phyloP scores from a whole-genome alignment of 2,329 filamentous ascomycete species.

The Diatrype stigma region DNA sequence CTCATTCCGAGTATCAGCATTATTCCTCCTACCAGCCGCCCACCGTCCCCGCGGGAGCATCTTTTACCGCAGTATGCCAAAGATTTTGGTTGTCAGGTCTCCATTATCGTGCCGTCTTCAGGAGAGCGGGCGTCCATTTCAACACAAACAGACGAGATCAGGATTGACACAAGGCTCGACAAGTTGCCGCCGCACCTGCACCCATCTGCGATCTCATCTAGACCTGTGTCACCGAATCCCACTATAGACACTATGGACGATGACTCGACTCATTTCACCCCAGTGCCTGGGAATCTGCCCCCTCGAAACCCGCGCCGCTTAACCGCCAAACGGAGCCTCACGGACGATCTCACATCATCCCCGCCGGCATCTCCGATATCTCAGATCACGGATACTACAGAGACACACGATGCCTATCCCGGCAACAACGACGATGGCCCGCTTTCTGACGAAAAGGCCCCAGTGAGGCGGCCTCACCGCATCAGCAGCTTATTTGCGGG shows the following conservation, averaged over 20 bases:
- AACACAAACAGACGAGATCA: constrained; percentile 87
- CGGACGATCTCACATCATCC: constrained; percentile 46
- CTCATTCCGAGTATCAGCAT: constrained; percentile 84
- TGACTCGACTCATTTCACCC: constrained; percentile 42
- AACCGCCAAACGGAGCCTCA: constrained; percentile 39
- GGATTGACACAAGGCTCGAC: constrained; percentile 72
- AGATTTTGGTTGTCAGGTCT: constrained; percentile 78
- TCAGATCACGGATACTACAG: constrained; percentile 25
- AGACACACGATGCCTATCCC: constrained; percentile 63
- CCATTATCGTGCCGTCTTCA: constrained; percentile 37
- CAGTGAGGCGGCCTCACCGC: constrained; percentile 65
- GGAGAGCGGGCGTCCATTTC: constrained; percentile 49
- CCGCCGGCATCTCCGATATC: constrained; percentile 32
- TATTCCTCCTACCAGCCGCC: constrained; percentile 79
- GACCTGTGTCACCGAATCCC: constrained; percentile 50
- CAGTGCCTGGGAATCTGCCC: constrained; percentile 50
- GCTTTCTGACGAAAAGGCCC: constrained; percentile 54
- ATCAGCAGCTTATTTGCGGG: constrained; percentile 84
- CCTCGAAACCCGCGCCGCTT: constrained; percentile 59
- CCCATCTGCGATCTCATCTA: constrained; percentile 67
- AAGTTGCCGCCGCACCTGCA: constrained; percentile 74
- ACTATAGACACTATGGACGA: constrained; percentile 28
- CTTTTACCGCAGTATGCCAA: constrained; percentile 78
- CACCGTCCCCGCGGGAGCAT: constrained; percentile 71
- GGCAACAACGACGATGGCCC: constrained; percentile 80